Conservation (phyloP, 305 asterid genomes). For the Fraxinus dipetala region DNA sequence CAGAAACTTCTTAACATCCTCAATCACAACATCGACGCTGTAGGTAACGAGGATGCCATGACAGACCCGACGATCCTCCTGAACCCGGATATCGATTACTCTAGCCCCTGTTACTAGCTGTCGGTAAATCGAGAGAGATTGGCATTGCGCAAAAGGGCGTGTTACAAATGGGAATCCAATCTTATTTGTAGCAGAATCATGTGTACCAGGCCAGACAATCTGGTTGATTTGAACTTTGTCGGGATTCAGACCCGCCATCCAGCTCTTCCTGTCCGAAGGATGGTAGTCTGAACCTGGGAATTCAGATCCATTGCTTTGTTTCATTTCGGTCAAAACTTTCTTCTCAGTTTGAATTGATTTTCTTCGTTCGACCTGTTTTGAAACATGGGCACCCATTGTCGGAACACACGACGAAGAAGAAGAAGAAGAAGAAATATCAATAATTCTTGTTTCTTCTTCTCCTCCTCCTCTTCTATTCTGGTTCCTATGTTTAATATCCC, state of each 20-base stretch:
- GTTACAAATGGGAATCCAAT: conserved; percentile 69
- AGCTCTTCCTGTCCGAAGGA: conserved; percentile 61
- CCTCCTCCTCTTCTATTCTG: background rate
- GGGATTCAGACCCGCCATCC: conserved; percentile 68
- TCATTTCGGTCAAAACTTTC: conserved; percentile 50
- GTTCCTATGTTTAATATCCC: background rate
- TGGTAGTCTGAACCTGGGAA: conserved; percentile 72
- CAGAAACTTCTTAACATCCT: conserved; percentile 56
- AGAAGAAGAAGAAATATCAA: background rate
- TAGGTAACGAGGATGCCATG: conserved; percentile 79
- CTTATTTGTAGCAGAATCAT: conserved; percentile 84
- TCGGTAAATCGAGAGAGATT: conserved; percentile 65
- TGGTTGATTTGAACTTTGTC: conserved; percentile 51
- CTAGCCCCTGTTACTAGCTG: conserved; percentile 78
- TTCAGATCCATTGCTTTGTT: conserved; percentile 37
- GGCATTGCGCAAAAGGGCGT: conserved; percentile 82
- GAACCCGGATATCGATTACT: conserved; percentile 69
- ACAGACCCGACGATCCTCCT: conserved; percentile 68
- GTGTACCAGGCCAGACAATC: conserved; percentile 97
- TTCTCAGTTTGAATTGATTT: conserved; percentile 54
- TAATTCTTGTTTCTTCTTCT: background rate
- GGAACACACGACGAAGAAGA: conserved; percentile 3
- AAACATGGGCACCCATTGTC: conserved; percentile 60
- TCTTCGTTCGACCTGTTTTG: conserved; percentile 63
- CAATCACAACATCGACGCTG: conserved; percentile 60